Base-by-base conservation (phyloP, 2,329 filamentous ascomycete species). In the Bipolaris zeicola region DNA sequence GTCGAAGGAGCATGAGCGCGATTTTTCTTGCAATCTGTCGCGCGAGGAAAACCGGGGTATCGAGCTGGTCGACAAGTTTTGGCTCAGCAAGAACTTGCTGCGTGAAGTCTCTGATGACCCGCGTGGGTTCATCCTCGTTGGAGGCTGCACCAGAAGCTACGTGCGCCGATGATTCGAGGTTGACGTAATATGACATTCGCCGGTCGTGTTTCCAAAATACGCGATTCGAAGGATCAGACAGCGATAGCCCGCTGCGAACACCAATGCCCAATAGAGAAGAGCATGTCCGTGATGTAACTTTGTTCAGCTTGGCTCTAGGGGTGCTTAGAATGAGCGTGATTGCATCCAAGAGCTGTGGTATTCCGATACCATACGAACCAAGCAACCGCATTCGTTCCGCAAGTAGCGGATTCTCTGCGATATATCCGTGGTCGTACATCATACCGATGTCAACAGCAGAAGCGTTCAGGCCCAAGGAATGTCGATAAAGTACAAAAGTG, bases 361-460 rank as follows among this genome's bases (percentile, higher is more conserved):
- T 37, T 2, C 34, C 1, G 34, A 37, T 37, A 5, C 34, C 34
- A 16, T 37, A 37, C 7, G 34, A n/a, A 14, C 34, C 34, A n/a
- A n/a, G 34, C 34, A 37, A 37, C 16, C 10, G 34, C 34, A 37
- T 5, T 5, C 34, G 34, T 7, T 37, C 34, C 14, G 16, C 14
- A 10, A 37, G 0, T 2, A 37, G 34, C 34, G 34, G 34, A 16
- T 37, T 37, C 14, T 60, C n/a, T 3, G 37, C 13, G 1, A 80
- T 59, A 50, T 72, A 76, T 0, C 80, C 80, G 2, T 65, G 41
- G 10, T 57, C 79, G 1, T 72, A 68, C 11, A 88, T 78, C 2
- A 79, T 78, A 0, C 83, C 83, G 11, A 87, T 72, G 62, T 87
- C 79, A 1, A 88, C 41, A 0, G 53, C 26, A 3, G 74, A 79